phyloP scores from a whole-genome alignment of 1,284 basidiomycete species.

The Mrakiaceae sp. region DNA sequence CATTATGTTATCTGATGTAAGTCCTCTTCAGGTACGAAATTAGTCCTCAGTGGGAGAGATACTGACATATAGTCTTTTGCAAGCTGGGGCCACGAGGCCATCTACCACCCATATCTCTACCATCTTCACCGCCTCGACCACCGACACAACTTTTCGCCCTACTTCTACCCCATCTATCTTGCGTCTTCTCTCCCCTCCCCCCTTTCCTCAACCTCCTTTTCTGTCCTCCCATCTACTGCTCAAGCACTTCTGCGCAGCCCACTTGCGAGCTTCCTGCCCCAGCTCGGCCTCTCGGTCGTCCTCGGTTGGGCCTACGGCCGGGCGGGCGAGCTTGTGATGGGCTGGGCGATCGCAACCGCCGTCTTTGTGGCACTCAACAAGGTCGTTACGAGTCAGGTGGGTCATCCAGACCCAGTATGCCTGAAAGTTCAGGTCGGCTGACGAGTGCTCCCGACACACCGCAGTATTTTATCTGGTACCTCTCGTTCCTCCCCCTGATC shows the following conservation, averaged over 20 bases:
- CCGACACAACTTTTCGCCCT: conserved; percentile 95
- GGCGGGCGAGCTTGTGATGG: conserved; percentile 51
- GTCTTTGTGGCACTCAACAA: conserved; percentile 93
- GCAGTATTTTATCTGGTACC: conserved; percentile 97
- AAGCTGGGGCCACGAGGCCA: conserved; percentile 88
- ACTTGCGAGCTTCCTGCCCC: conserved; percentile 37
- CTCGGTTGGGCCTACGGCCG: conserved; percentile 33
- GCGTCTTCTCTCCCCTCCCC: conserved; percentile 23
- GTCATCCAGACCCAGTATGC: conserved; percentile 23
- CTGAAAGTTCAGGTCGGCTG: not conserved
- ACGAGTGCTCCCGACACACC: not conserved
- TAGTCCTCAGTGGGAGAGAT: not conserved
- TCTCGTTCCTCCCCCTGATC: conserved; percentile 76
- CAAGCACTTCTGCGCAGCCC: conserved; percentile 22
- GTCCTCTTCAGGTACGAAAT: conserved; percentile 27
- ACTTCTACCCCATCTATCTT: conserved; percentile 91
- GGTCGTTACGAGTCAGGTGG: conserved; percentile 90
- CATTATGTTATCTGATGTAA: conserved; percentile 63
- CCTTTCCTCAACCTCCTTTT: conserved; percentile 1
- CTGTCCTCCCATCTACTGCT: conserved; percentile 32
- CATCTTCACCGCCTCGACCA: conserved; percentile 85
- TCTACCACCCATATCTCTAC: conserved; percentile 87
- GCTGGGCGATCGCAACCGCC: conserved; percentile 85
- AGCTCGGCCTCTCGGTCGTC: conserved; percentile 28
- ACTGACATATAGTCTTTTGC: not conserved